A percentile compares a stretch with the other conserved stretches of the same genome.
Conservation (phyloP, 495 filamentous ascomycete species). For the Lophiotrema nucula region DNA sequence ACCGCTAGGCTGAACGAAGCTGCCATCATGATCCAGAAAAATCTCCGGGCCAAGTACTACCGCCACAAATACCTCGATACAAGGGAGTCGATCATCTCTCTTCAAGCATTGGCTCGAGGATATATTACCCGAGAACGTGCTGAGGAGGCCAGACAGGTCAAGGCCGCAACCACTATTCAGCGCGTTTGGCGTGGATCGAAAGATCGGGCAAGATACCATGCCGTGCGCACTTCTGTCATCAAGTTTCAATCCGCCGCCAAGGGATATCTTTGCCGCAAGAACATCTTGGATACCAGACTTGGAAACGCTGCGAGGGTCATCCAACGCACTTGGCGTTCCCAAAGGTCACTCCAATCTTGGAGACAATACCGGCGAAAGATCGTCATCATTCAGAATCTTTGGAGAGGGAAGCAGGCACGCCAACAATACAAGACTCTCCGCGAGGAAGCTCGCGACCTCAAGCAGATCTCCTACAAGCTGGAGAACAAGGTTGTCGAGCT, state of each 20-base stretch:
- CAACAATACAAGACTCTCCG: conserved; percentile 82
- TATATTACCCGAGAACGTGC: conserved; percentile 73
- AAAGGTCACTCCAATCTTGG: conserved; percentile 76
- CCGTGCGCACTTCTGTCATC: conserved; percentile 77
- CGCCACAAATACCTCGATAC: conserved; percentile 88
- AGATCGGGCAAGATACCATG: conserved; percentile 72
- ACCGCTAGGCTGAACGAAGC: conserved; percentile 88
- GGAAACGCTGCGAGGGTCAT: conserved; percentile 91
- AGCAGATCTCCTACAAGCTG: conserved; percentile 97
- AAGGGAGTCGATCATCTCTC: conserved; percentile 70
- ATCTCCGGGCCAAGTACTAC: conserved; percentile 91
- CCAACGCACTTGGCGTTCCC: conserved; percentile 83
- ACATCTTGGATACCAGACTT: conserved; percentile 88
- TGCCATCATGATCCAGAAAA: conserved; percentile 99
- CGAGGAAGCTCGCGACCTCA: conserved; percentile 94
- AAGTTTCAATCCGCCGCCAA: conserved; percentile 84
- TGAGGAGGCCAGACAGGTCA: conserved; percentile 75
- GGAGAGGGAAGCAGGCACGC: conserved; percentile 82
- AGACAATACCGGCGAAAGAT: conserved; percentile 84
- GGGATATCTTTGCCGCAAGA: conserved; percentile 81
- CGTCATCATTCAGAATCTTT: conserved; percentile 87
- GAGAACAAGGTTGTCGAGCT: conserved; percentile 99
- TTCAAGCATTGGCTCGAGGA: conserved; percentile 74
- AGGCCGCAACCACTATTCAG: conserved; percentile 91
- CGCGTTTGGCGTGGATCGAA: conserved; percentile 89